phyloP scores from a whole-genome alignment of 108 stramenopile species.

The Skeletonema menzelii region DNA sequence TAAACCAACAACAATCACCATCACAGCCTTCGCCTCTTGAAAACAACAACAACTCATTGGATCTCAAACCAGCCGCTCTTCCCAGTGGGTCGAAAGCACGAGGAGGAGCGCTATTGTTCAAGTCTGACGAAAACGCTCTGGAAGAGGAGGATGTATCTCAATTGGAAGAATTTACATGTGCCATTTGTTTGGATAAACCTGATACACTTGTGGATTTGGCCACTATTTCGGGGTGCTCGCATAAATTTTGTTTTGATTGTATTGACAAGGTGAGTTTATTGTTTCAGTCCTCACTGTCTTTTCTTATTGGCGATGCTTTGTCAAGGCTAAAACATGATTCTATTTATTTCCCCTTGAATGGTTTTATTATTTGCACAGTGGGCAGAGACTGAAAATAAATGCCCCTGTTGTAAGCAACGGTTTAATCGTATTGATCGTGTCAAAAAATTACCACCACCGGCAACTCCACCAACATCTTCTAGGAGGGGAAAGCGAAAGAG shows the following conservation, averaged over 20 bases:
- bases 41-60: conserved; percentile 6
- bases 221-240: conserved; percentile 31
- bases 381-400: conserved; percentile 43
- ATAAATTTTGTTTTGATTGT: conserved; percentile 50
- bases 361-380: conserved; percentile 1
- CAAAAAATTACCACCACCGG: conserved; percentile 6
- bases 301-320: too few species aligned
- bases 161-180: conserved; percentile 33
- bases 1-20: background rate
- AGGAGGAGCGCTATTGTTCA: background rate
- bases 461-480: background rate
- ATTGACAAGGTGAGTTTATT: conserved; percentile 27
- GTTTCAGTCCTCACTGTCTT: too few species aligned
- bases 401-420: conserved; percentile 39
- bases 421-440: conserved; percentile 42
- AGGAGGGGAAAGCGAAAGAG: background rate
- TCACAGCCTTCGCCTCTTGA: background rate
- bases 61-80: conserved; percentile 13
- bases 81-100: background rate
- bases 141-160: background rate
- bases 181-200: conserved; percentile 43
- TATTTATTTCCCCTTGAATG: too few species aligned
- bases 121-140: background rate
- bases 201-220: conserved; percentile 24
- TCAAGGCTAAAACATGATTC: too few species aligned